Conservation (phyloP, 441 rosid species). For the Capsella rubella region DNA sequence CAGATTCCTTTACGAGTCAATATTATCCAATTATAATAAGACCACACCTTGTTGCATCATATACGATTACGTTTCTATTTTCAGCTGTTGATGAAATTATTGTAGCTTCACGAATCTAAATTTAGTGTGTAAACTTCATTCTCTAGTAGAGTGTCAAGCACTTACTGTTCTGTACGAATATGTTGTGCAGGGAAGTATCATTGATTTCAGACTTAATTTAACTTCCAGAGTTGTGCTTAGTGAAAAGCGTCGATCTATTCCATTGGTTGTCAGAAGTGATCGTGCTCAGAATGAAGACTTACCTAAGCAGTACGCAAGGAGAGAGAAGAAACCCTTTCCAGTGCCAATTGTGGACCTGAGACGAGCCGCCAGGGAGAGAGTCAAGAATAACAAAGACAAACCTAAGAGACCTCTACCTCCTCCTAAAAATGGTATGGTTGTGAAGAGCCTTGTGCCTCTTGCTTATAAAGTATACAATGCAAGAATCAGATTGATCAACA, state of each 20-base stretch:
- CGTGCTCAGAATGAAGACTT: slow-evolving; percentile 89
- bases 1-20: slow-evolving; percentile 13
- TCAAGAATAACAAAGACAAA: slow-evolving; percentile 68
- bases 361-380: slow-evolving; percentile 91
- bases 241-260: slow-evolving; percentile 43
- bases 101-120: neutral
- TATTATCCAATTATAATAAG: neutral
- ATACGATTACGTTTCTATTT: neutral
- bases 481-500: slow-evolving; percentile 75
- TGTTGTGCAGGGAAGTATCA: slow-evolving; percentile 50
- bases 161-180: slow-evolving; percentile 12
- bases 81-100: slow-evolving; percentile 12
- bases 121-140: neutral
- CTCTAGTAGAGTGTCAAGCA: neutral
- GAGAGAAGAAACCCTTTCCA: slow-evolving; percentile 93
- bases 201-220: slow-evolving; percentile 48
- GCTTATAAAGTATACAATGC: slow-evolving; percentile 78
- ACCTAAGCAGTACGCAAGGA: slow-evolving; percentile 71
- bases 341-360: slow-evolving; percentile 81
- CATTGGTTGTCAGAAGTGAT: slow-evolving; percentile 55
- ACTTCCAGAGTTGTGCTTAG: slow-evolving; percentile 37
- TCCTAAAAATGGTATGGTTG: slow-evolving; percentile 80
- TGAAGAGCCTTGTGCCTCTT: slow-evolving; percentile 71
- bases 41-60: neutral
- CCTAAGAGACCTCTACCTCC: slow-evolving; percentile 69